These are phyloP conservation scores for Bipolaris zeicola DNA, from an alignment of 2,329 filamentous ascomycete species.

Conservation along the genomic window DNA sequence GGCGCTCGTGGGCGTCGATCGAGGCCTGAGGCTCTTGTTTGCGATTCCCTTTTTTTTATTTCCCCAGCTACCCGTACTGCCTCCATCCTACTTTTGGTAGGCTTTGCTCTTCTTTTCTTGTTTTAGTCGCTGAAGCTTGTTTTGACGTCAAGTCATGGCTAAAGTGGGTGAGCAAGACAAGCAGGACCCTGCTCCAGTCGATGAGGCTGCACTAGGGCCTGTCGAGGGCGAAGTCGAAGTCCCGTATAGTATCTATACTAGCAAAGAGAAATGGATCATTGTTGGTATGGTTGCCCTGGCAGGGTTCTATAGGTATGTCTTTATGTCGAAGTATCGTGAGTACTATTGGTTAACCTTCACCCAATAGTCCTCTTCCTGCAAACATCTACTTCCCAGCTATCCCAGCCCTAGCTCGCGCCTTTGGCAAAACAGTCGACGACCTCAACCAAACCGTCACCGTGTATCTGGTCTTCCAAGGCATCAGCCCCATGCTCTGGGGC, in stretches of 20 bases:
- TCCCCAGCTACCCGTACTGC: neutral
- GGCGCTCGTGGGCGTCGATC: neutral
- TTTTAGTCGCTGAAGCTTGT: neutral
- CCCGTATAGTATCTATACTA: slow-evolving; percentile 38
- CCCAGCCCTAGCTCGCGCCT: slow-evolving; percentile 41
- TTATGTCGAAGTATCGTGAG: neutral
- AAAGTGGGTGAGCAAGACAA: slow-evolving; percentile 15
- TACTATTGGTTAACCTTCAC: neutral
- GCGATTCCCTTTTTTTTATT: neutral
- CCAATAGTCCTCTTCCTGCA: slow-evolving; percentile 48
- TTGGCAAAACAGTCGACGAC: slow-evolving; percentile 49
- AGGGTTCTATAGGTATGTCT: slow-evolving; percentile 37
- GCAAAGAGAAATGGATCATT: slow-evolving; percentile 39
- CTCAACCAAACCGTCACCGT: slow-evolving; percentile 60
- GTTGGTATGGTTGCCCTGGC: slow-evolving; percentile 39
- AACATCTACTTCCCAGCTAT: slow-evolving; percentile 50
- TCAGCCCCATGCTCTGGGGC: slow-evolving; percentile 59
- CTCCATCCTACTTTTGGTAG: neutral
- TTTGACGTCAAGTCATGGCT: slow-evolving; percentile 10
- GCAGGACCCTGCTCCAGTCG: slow-evolving; percentile 15
- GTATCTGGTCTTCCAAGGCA: slow-evolving; percentile 57
- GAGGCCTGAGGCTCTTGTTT: neutral
- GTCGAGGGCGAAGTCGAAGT: slow-evolving; percentile 23
- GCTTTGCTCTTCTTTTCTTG: neutral
- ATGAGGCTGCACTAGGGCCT: slow-evolving; percentile 19